Conservation (phyloP, 176 grass and related monocot genomes). For the Microstegium vimineum region DNA sequence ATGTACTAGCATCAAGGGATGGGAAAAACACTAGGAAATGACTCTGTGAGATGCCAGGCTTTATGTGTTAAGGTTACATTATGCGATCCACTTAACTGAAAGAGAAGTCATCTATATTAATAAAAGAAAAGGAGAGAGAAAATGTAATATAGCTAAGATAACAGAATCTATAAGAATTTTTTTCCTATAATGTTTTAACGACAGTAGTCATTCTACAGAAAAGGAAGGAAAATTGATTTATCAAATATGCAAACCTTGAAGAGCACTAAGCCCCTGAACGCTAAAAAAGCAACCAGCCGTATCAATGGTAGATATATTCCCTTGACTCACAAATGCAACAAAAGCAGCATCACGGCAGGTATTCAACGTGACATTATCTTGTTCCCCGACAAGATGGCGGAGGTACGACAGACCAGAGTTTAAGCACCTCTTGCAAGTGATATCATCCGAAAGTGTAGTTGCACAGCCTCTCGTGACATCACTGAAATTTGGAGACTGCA, state of each 20-base stretch:
- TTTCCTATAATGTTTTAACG: neutral
- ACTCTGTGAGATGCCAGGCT: neutral
- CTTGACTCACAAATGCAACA: conserved; percentile 74
- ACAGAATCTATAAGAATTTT: conserved; percentile 6
- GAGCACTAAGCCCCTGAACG: conserved; percentile 67
- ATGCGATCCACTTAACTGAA: neutral
- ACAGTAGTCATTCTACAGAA: conserved; percentile 12
- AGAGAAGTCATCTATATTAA: neutral
- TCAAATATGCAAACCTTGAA: conserved; percentile 66
- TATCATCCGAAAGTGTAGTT: conserved; percentile 39
- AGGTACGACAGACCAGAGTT: conserved; percentile 91
- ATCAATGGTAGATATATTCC: conserved; percentile 61
- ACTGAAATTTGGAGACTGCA: conserved; percentile 73
- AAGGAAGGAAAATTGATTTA: conserved; percentile 9
- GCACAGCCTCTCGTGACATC: conserved; percentile 73
- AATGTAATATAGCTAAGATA: neutral
- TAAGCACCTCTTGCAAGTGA: conserved; percentile 83
- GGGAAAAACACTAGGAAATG: neutral
- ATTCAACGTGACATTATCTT: conserved; percentile 89
- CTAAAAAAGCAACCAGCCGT: conserved; percentile 75
- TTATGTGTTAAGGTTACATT: neutral
- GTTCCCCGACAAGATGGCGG: conserved; percentile 70
- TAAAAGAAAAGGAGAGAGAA: neutral
- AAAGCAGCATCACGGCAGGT: conserved; percentile 89
- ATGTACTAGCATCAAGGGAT: neutral